Conservation (phyloP, 2,329 filamentous ascomycete genomes). For the Metarhizium album region DNA sequence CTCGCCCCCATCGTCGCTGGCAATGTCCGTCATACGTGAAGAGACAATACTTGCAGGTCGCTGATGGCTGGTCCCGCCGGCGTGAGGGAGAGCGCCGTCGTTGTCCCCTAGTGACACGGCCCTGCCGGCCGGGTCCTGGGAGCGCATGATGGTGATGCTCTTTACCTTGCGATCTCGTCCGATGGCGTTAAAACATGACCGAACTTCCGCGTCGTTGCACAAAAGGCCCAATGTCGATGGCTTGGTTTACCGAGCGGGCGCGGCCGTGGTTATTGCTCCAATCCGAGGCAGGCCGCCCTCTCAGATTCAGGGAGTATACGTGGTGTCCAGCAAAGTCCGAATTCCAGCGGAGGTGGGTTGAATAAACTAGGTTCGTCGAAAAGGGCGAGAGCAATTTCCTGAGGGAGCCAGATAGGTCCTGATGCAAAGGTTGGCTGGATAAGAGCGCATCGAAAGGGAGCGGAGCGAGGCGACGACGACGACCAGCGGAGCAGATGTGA, state of each 20-base stretch:
- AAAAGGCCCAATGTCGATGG: neutral
- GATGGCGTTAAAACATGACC: slow-evolving; percentile 11
- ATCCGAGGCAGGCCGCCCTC: neutral
- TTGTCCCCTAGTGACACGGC: slow-evolving; percentile 28
- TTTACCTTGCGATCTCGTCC: neutral
- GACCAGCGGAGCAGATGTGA: neutral
- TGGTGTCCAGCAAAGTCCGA: neutral
- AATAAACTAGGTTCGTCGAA: neutral
- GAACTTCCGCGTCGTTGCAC: neutral
- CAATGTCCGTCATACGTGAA: slow-evolving; percentile 59
- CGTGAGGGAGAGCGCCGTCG: slow-evolving; percentile 26
- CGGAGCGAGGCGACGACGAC: too few species aligned
- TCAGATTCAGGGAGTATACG: neutral
- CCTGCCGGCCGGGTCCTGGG: slow-evolving; percentile 23
- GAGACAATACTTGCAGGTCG: slow-evolving; percentile 57
- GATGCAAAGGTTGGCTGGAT: neutral
- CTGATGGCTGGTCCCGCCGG: slow-evolving; percentile 23
- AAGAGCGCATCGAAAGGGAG: neutral
- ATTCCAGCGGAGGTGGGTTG: neutral
- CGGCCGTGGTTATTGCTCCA: neutral
- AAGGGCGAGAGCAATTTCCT: neutral
- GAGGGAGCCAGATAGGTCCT: neutral
- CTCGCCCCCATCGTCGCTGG: slow-evolving; percentile 43
- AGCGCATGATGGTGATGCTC: slow-evolving; percentile 23
- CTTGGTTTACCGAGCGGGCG: neutral